Evolutionary conservation across 148 eudicot species (phyloP).

Genomic region (Talinum fruticosum): DNA sequence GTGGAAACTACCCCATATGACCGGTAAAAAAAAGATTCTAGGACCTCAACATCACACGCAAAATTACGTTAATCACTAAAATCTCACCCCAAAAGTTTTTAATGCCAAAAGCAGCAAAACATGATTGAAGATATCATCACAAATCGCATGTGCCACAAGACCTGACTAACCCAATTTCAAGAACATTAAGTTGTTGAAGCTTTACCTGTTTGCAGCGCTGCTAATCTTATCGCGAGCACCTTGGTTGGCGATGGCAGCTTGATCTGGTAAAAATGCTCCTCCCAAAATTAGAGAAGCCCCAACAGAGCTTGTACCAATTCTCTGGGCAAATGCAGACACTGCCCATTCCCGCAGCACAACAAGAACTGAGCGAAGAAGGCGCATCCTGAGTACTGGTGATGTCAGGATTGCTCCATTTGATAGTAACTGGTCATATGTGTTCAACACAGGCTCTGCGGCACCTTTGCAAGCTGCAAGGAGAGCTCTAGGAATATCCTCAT

Average conservation of each 20-base stretch:
- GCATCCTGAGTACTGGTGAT: conserved; percentile 66
- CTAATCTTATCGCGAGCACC: conserved; percentile 87
- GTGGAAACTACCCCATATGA: no score
- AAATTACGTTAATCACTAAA: no score
- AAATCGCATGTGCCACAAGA: not conserved
- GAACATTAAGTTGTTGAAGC: not conserved
- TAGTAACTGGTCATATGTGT: conserved; percentile 75
- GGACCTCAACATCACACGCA: no score
- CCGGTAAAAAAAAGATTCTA: no score
- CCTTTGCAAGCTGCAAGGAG: conserved; percentile 90
- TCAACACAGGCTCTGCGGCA: conserved; percentile 82
- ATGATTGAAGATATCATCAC: not conserved
- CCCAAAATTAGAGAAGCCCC: conserved; percentile 92
- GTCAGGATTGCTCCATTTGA: conserved; percentile 81
- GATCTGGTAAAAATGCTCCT: conserved; percentile 61
- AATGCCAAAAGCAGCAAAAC: not conserved
- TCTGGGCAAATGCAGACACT: conserved; percentile 69
- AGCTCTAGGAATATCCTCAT: conserved; percentile 91
- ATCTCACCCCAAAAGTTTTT: no score
- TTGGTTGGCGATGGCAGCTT: conserved; percentile 57
- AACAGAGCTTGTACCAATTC: conserved; percentile 71
- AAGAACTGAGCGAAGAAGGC: conserved; percentile 83
- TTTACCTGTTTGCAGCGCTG: conserved; percentile 89
- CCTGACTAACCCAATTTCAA: not conserved
- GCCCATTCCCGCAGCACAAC: conserved; percentile 88